These are phyloP conservation scores for Pyrenochaeta sp. DNA, from an alignment of 2,329 filamentous ascomycete species.

Conservation along the genomic window DNA sequence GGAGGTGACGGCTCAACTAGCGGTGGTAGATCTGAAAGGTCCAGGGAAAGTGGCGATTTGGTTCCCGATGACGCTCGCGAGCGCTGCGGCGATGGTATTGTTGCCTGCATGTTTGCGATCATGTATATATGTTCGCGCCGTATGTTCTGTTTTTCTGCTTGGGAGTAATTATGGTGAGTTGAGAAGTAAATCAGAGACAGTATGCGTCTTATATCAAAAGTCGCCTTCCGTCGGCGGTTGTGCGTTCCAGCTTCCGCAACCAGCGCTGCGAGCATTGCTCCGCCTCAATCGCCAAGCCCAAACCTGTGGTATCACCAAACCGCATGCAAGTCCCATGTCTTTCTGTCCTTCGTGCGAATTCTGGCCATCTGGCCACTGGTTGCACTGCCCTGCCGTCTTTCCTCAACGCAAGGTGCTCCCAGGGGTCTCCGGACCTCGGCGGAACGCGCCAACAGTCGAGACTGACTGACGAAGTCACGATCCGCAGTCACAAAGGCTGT, in stretches of 20 bases:
- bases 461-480: conserved; percentile 15
- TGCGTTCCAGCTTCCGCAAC: conserved; percentile 33
- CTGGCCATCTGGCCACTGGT: conserved; percentile 25
- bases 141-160: conserved; percentile 9
- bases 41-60: conserved; percentile 69
- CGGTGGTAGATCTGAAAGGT: conserved; percentile 76
- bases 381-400: conserved; percentile 40
- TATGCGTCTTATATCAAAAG: conserved; percentile 36
- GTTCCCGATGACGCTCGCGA: conserved; percentile 47
- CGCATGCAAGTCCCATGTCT: conserved; percentile 22
- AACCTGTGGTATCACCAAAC: conserved; percentile 22
- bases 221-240: conserved; percentile 19
- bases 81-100: conserved; percentile 42
- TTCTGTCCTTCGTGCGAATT: conserved; percentile 21
- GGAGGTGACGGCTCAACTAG: conserved; percentile 75
- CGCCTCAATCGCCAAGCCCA: conserved; percentile 25
- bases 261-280: conserved; percentile 24
- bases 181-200: conserved; percentile 17
- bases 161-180: conserved; percentile 24
- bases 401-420: conserved; percentile 28
- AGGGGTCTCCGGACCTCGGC: conserved; percentile 29
- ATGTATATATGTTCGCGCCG: conserved; percentile 19
- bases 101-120: conserved; percentile 40
- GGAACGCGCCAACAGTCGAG: conserved; percentile 27
- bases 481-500: conserved; percentile 22